These are phyloP conservation scores for Artemisia tridentata DNA, from an alignment of 129 eudicot genomes.

Conservation along the genomic window DNA sequence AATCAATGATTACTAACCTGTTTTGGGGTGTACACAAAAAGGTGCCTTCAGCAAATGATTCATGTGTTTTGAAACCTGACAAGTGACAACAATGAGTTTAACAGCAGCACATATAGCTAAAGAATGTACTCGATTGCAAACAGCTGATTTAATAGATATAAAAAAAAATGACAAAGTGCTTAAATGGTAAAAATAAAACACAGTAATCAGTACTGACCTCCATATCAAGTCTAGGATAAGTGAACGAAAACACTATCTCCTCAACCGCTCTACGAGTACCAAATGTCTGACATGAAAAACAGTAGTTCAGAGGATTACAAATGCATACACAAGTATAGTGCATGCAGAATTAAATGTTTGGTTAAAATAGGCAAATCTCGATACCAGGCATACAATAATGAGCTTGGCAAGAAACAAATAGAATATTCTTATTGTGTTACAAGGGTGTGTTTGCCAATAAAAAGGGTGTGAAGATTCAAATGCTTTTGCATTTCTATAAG, in stretches of 20 bases:
- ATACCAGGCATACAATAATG: neutral
- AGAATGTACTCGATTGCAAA: conserved; percentile 12
- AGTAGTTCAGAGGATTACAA: conserved; percentile 1
- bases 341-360: neutral
- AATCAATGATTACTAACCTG: conserved; percentile 48
- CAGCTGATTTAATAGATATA: neutral
- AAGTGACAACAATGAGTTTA: conserved; percentile 17
- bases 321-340: neutral
- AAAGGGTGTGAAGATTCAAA: too few species aligned
- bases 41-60: conserved; percentile 98
- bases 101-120: neutral
- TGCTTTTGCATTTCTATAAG: too few species aligned
- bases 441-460: neutral
- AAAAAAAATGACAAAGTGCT: neutral
- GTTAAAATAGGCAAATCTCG: neutral
- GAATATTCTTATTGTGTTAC: conserved; percentile 1
- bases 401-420: neutral
- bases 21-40: conserved; percentile 92
- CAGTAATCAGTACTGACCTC: conserved; percentile 53
- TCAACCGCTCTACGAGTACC: conserved; percentile 76
- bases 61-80: conserved; percentile 95
- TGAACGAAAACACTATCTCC: conserved; percentile 81
- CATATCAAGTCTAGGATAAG: conserved; percentile 97
- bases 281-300: conserved; percentile 46
- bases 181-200: neutral